phyloP scores from a whole-genome alignment of 768 basidiomycete genomes.

The Calocera cornea region DNA sequence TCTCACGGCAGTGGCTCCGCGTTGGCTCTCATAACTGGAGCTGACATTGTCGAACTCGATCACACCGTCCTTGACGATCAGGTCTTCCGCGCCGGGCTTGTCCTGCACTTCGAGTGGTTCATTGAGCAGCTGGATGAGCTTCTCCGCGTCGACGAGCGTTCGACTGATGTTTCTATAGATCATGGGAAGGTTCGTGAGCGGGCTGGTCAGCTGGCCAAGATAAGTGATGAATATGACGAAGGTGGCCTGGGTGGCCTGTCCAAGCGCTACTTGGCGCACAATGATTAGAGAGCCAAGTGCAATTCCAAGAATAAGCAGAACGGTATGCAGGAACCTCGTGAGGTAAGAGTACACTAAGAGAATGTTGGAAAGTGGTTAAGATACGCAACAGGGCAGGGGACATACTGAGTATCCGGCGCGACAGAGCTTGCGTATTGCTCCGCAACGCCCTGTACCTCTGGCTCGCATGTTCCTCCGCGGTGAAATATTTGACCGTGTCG shows the following conservation, averaged over 20 bases:
- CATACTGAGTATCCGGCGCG: too few species aligned
- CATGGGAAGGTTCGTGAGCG: conserved; percentile 63
- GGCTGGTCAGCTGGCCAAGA: conserved; percentile 54
- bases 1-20: conserved; percentile 42
- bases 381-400: too few species aligned
- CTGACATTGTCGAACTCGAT: conserved; percentile 84
- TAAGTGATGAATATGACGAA: conserved; percentile 77
- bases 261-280: conserved; percentile 47
- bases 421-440: conserved; percentile 53
- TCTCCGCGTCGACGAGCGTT: conserved; percentile 70
- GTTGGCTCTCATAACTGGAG: conserved; percentile 70
- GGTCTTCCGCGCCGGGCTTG: conserved; percentile 55
- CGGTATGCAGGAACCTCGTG: conserved; percentile 64
- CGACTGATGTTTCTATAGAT: conserved; percentile 66
- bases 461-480: conserved; percentile 66
- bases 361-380: too few species aligned
- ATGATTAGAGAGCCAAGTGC: conserved; percentile 73
- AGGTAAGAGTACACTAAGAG: conserved; percentile 35
- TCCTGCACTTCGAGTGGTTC: conserved; percentile 78
- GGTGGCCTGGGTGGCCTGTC: conserved; percentile 37
- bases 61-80: conserved; percentile 57
- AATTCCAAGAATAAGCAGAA: conserved; percentile 71
- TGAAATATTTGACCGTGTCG: conserved; percentile 74
- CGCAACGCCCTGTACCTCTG: conserved; percentile 54
- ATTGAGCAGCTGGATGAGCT: conserved; percentile 62